These are phyloP conservation scores for Wallemia mellicola DNA, from an alignment of 1,284 basidiomycete species.

Conservation along the genomic window DNA sequence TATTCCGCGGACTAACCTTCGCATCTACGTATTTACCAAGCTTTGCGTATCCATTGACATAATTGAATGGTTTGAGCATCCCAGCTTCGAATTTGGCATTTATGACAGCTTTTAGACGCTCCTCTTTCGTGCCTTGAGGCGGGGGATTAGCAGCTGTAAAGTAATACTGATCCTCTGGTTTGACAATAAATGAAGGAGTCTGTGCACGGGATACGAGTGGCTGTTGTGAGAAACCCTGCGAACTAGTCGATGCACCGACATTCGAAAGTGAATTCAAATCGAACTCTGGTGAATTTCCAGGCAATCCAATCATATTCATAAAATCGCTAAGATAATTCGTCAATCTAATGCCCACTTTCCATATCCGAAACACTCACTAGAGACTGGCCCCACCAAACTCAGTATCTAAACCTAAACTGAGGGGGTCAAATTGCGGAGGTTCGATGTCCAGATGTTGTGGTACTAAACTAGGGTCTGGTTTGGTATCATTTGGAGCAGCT, in stretches of 20 bases:
- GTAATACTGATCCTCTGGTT: slow-evolving; percentile 37
- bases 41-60: slow-evolving; percentile 72
- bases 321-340: neutral
- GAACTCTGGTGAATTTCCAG: neutral
- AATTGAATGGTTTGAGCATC: slow-evolving; percentile 77
- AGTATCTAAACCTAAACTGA: slow-evolving; percentile 1
- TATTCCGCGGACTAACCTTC: neutral
- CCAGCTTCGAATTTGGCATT: slow-evolving; percentile 92
- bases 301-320: neutral
- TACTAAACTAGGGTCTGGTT: neutral
- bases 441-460: neutral
- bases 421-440: slow-evolving; percentile 5
- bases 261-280: neutral
- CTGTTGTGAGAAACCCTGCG: neutral
- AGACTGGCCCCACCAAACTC: slow-evolving; percentile 5
- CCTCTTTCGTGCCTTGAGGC: slow-evolving; percentile 65
- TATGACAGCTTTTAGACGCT: slow-evolving; percentile 70
- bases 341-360: slow-evolving; percentile 6
- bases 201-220: slow-evolving; percentile 5
- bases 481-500: slow-evolving; percentile 7
- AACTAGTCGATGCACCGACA: neutral
- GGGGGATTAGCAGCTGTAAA: slow-evolving; percentile 74
- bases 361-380: slow-evolving; percentile 7
- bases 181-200: slow-evolving; percentile 9
- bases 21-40: slow-evolving; percentile 33